phyloP scores from a whole-genome alignment of 306 rosid genomes.

The Corylus americana region DNA sequence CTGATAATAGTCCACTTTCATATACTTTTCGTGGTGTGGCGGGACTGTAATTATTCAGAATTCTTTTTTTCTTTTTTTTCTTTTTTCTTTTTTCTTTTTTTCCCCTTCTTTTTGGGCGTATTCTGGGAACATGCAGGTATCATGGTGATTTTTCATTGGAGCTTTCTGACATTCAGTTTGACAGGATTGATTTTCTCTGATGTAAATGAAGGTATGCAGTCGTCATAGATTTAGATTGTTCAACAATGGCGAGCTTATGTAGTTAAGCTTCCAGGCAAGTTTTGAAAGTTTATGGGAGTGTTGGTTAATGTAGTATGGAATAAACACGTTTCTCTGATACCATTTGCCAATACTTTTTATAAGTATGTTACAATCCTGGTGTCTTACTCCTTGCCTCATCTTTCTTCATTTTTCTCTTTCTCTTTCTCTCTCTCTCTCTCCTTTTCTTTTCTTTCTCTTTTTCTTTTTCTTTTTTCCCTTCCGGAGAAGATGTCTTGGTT shows the following conservation, averaged over 20 bases:
- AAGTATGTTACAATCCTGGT: conserved; percentile 37
- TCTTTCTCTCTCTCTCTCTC: not conserved
- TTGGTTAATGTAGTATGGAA: conserved; percentile 34
- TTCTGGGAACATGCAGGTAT: conserved; percentile 77
- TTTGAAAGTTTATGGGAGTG: conserved; percentile 42
- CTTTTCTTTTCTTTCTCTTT: not conserved
- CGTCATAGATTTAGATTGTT: conserved; percentile 49
- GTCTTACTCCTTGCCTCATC: conserved; percentile 59
- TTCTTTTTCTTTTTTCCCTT: not conserved
- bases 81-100: not conserved
- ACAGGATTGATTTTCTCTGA: conserved; percentile 76
- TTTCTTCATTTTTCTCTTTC: not conserved
- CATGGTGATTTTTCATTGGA: conserved; percentile 70
- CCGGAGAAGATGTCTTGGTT: conserved; percentile 58
- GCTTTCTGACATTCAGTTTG: conserved; percentile 70
- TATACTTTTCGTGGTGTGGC: conserved; percentile 64
- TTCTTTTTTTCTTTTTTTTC: not conserved
- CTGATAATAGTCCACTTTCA: conserved; percentile 44
- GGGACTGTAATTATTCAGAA: conserved; percentile 53
- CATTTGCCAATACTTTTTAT: conserved; percentile 41
- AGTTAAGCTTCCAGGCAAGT: conserved; percentile 34
- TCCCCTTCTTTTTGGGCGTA: conserved; percentile 19
- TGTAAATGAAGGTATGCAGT: conserved; percentile 79
- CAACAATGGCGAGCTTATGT: conserved; percentile 48
- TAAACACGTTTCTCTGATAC: conserved; percentile 28